Base-by-base conservation (phyloP, 106 monocot genomes). In the Apostasia ramifera region DNA sequence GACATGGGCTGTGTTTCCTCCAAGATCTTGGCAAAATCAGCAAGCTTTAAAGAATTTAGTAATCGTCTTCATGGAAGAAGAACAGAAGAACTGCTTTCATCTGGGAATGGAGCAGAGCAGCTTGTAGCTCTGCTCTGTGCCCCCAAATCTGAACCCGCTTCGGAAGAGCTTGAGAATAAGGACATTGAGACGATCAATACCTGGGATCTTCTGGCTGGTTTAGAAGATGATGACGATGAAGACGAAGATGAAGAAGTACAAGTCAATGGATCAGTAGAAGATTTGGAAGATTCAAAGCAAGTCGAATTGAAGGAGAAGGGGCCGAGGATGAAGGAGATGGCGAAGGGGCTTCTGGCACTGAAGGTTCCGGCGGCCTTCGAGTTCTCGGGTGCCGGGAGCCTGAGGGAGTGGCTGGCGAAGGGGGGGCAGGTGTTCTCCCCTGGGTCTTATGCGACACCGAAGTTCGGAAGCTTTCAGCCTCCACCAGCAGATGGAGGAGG, bases 371-470 rank as follows among this genome's bases (percentile, higher is more conserved):
- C 15, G 43, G 57, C 53, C 5, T 90, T 94, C 43, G 90, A 90
- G 57, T 82, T 94, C 47, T 73, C 78, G 4, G 80, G 76, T 46
- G 63, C 51, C 10, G 89, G 78, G 13, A 85, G 86, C 40, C 72
- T 93, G 14, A 75, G 77, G 61, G 86, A 89, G 10, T 90, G 93
- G 93, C 76, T 94, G n/a, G 10, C 26, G 7, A 70, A 47, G 8
- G 89, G 89, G 65, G 93, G 93, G 1, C 78, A 81, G 59, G 75
- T 82, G 54, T 73, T 80, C 55, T 89, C 89, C 12, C 86, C 89
- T 9, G 93, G 87, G 8, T 84, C 86, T 26, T 94, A 90, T 72
- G 66, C 72, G 61, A 90, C 87, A 1, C 93, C 93, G 1, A 87
- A 78, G 59, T 85, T 94, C 47, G 93, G 89, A 3, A 73, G 72